phyloP scores from a whole-genome alignment of 1,139 yeast genomes.

The Blastobotrys petasosporus region DNA sequence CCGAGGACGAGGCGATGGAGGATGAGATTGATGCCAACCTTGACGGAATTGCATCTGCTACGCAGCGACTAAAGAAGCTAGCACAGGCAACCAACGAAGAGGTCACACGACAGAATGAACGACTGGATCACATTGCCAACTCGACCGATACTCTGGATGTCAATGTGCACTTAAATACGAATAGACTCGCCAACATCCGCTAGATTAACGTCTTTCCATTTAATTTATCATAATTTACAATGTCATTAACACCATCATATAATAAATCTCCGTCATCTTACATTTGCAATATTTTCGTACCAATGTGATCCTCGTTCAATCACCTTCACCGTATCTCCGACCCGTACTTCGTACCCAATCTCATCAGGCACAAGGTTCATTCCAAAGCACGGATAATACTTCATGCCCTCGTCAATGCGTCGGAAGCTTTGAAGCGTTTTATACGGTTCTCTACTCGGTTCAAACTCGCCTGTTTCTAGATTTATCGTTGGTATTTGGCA shows the following conservation, averaged over 20 bases:
- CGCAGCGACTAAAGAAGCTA: constrained; percentile 45
- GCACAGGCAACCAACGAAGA: constrained; percentile 51
- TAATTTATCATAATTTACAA: background rate
- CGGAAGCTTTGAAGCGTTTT: constrained; percentile 36
- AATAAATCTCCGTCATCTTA: background rate
- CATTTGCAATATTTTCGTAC: background rate
- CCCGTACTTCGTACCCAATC: constrained; percentile 24
- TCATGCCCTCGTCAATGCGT: constrained; percentile 35
- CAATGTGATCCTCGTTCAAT: constrained; percentile 18
- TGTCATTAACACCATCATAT: background rate
- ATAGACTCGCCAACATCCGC: constrained; percentile 37
- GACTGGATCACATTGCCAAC: constrained; percentile 49
- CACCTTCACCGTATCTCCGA: constrained; percentile 31
- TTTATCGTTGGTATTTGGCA: constrained; percentile 41
- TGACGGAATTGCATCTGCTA: constrained; percentile 44
- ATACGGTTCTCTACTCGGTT: constrained; percentile 32
- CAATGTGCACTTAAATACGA: constrained; percentile 45
- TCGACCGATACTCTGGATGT: constrained; percentile 49
- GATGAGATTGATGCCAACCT: constrained; percentile 51
- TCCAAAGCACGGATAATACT: constrained; percentile 37
- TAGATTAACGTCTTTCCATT: constrained; percentile 17
- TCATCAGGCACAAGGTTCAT: constrained; percentile 33
- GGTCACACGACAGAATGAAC: constrained; percentile 45
- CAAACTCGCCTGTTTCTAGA: constrained; percentile 32
- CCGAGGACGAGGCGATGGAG: constrained; percentile 58